A percentile compares a stretch with the other conserved stretches of the same genome.
phyloP scores from a whole-genome alignment of 805 yeast genomes.

The Wickerhamomyces subpelliculosus region DNA sequence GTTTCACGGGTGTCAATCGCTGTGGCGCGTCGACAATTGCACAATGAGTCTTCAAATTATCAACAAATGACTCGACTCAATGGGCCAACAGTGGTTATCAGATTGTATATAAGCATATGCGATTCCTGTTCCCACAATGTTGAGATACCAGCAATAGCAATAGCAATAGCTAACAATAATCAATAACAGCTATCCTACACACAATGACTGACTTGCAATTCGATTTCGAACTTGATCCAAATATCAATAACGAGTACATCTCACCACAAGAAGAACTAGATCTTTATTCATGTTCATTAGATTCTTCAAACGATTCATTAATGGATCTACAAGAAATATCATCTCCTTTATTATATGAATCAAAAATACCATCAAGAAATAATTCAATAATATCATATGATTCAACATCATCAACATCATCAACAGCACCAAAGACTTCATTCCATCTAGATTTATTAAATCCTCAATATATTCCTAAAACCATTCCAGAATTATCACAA shows the following conservation, averaged over 20 bases:
- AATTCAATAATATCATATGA: conserved; percentile 7
- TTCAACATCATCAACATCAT: neutral
- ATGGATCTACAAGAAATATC: conserved; percentile 13
- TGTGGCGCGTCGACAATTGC: too few species aligned
- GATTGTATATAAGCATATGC: too few species aligned
- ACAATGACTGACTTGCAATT: neutral
- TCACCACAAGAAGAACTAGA: conserved; percentile 5
- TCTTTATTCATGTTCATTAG: conserved; percentile 14
- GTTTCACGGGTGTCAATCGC: too few species aligned
- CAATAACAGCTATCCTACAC: neutral
- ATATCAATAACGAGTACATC: too few species aligned
- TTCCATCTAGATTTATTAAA: neutral
- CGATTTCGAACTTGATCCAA: conserved; percentile 2
- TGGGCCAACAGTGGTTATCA: too few species aligned
- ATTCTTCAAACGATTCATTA: conserved; percentile 12
- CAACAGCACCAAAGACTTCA: too few species aligned
- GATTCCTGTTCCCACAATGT: too few species aligned
- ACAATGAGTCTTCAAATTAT: too few species aligned
- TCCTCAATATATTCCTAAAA: neutral
- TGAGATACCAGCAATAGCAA: too few species aligned
- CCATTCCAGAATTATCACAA: neutral
- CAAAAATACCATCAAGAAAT: conserved; percentile 14
- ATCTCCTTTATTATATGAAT: conserved; percentile 21
- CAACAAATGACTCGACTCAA: too few species aligned
- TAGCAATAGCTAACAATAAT: too few species aligned